Conservation (phyloP, 345 rosid species). For the Euphorbia tirucalli region DNA sequence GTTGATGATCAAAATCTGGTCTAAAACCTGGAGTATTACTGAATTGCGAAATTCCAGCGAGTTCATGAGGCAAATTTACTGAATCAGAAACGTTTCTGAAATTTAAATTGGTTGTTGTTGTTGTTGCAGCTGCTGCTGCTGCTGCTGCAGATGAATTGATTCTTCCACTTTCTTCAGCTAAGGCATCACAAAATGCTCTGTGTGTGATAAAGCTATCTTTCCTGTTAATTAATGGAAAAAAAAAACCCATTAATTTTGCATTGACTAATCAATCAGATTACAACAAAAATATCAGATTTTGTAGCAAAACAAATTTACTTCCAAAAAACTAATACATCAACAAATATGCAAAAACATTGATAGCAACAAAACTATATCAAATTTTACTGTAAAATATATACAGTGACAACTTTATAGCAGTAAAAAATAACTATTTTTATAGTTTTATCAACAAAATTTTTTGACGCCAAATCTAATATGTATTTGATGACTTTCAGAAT, state of each 20-base stretch:
- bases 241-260: not conserved
- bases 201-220: conserved; percentile 96
- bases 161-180: conserved; percentile 78
- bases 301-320: too few species aligned
- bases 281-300: not conserved
- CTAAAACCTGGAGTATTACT: conserved; percentile 40
- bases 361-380: too few species aligned
- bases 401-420: too few species aligned
- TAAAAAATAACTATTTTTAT: too few species aligned
- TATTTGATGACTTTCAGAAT: too few species aligned
- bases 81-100: conserved; percentile 39
- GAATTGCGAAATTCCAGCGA: conserved; percentile 44
- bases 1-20: conserved; percentile 37
- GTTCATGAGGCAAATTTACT: conserved; percentile 48
- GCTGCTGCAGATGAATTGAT: conserved; percentile 36
- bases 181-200: conserved; percentile 93
- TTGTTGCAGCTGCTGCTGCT: not conserved
- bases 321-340: too few species aligned
- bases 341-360: too few species aligned
- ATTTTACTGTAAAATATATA: too few species aligned
- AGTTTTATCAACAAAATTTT: too few species aligned
- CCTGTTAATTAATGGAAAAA: conserved; percentile 37
- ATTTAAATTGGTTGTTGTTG: conserved; percentile 46
- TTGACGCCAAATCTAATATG: too few species aligned
- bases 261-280: conserved; percentile 11